A percentile compares a stretch with the other conserved stretches of the same genome.
Conservation (phyloP, 805 yeast genomes). For the Teunomyces aglyptinius region DNA sequence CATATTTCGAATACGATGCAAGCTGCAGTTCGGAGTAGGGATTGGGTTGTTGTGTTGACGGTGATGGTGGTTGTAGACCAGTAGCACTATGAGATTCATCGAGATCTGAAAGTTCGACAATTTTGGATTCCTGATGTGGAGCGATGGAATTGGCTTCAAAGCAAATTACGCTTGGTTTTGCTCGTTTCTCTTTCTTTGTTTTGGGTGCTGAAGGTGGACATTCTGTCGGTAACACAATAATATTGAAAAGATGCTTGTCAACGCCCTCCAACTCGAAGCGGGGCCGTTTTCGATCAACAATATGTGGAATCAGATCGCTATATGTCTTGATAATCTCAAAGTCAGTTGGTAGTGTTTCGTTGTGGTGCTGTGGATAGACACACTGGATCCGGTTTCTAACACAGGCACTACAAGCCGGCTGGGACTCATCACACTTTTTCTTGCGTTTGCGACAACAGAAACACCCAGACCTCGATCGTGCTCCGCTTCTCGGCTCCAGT, state of each 20-base stretch:
- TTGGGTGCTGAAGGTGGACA: neutral
- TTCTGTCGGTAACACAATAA: slow-evolving; percentile 5
- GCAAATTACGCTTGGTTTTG: neutral
- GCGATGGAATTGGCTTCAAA: neutral
- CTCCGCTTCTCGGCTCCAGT: neutral
- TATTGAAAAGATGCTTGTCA: slow-evolving; percentile 6
- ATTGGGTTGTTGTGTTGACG: neutral
- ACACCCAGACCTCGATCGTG: slow-evolving; percentile 13
- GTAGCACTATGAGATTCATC: neutral
- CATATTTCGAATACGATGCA: slow-evolving; percentile 5
- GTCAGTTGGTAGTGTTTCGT: slow-evolving; percentile 9
- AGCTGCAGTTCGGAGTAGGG: neutral
- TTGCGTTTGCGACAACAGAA: slow-evolving; percentile 14
- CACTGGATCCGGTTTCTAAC: slow-evolving; percentile 11
- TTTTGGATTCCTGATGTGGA: neutral
- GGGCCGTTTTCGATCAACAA: neutral
- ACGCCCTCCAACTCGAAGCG: neutral
- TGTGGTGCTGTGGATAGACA: slow-evolving; percentile 10
- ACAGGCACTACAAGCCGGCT: slow-evolving; percentile 13
- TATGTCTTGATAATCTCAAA: slow-evolving; percentile 6
- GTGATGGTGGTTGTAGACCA: neutral
- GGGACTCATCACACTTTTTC: slow-evolving; percentile 16
- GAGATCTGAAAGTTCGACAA: neutral
- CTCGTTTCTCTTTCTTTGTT: neutral
- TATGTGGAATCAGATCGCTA: slow-evolving; percentile 7